A percentile compares a stretch with the other conserved stretches of the same genome.
Evolutionary conservation across 768 basidiomycete genomes (phyloP).

Genomic region (Tylopilus felleus): DNA sequence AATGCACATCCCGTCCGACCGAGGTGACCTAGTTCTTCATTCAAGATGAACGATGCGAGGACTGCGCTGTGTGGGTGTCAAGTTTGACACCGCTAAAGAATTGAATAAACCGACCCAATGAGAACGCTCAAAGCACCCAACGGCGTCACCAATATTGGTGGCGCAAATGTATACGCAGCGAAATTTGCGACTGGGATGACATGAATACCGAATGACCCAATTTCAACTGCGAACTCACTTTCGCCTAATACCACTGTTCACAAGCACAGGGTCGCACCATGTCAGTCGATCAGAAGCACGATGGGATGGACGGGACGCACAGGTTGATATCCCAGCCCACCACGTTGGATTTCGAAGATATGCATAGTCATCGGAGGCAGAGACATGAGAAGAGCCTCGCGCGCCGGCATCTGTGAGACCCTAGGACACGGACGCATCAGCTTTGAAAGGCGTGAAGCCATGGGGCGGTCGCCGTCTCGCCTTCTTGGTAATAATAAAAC

Average conservation of each 20-base stretch:
- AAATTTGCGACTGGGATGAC: slow-evolving; percentile 72
- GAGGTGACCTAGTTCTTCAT: slow-evolving; percentile 91
- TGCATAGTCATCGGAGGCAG: slow-evolving; percentile 76
- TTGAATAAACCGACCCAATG: slow-evolving; percentile 67
- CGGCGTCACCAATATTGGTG: slow-evolving; percentile 96
- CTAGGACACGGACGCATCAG: slow-evolving; percentile 39
- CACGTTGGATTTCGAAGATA: slow-evolving; percentile 92
- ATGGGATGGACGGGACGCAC: slow-evolving; percentile 53
- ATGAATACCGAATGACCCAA: slow-evolving; percentile 1
- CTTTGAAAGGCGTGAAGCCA: slow-evolving; percentile 2
- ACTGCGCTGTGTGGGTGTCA: slow-evolving; percentile 61
- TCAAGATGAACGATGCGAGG: slow-evolving; percentile 87
- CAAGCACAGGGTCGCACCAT: neutral
- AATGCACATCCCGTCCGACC: slow-evolving; percentile 84
- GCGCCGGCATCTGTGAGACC: slow-evolving; percentile 85
- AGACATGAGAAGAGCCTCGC: slow-evolving; percentile 44
- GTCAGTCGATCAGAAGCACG: slow-evolving; percentile 3
- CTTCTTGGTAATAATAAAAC: slow-evolving; percentile 99
- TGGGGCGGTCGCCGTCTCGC: slow-evolving; percentile 36
- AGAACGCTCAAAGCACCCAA: slow-evolving; percentile 95
- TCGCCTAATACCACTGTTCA: slow-evolving; percentile 90
- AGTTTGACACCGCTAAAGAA: neutral
- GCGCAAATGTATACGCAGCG: slow-evolving; percentile 96
- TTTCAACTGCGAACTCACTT: slow-evolving; percentile 45
- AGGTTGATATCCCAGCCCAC: slow-evolving; percentile 94